phyloP scores from a whole-genome alignment of 345 rosid species.

The Fremontodendron californicum region DNA sequence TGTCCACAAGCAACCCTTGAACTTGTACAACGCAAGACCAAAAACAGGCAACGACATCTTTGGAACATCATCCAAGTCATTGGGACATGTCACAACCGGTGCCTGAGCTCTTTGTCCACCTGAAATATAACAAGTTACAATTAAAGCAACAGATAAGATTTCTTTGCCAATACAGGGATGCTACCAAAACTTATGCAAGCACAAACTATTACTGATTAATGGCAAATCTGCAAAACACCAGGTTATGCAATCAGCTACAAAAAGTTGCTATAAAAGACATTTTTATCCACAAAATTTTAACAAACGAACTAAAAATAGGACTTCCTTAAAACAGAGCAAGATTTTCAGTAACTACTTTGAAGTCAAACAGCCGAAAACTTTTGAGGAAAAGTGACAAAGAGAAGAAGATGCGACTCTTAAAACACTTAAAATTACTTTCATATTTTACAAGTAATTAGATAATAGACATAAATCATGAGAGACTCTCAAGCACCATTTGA shows the following conservation, averaged over 20 bases:
- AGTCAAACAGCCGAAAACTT: not conserved
- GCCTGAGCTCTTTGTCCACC: conserved; percentile 23
- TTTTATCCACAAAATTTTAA: not conserved
- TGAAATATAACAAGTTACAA: conserved; percentile 19
- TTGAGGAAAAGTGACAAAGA: not conserved
- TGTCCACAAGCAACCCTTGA: conserved; percentile 78
- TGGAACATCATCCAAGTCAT: conserved; percentile 34
- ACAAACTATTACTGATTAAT: not conserved
- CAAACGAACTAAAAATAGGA: not conserved
- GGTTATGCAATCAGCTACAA: not conserved
- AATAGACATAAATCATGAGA: not conserved
- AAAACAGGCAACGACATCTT: conserved; percentile 52
- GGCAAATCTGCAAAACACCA: not conserved
- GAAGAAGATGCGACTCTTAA: not conserved
- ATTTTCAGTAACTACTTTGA: not conserved
- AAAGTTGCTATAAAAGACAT: not conserved
- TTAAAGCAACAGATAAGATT: not conserved
- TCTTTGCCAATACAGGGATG: not conserved
- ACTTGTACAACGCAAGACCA: conserved; percentile 83
- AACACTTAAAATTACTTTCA: not conserved
- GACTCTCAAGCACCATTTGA: not conserved
- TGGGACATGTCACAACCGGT: conserved; percentile 20
- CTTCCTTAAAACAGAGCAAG: not conserved
- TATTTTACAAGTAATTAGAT: not conserved
- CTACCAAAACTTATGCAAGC: not conserved